Evolutionary conservation across 73 alveolate species (phyloP), one percentile per base, ranked within the genome.

Genomic region (Uronychia binucleata): DNA sequence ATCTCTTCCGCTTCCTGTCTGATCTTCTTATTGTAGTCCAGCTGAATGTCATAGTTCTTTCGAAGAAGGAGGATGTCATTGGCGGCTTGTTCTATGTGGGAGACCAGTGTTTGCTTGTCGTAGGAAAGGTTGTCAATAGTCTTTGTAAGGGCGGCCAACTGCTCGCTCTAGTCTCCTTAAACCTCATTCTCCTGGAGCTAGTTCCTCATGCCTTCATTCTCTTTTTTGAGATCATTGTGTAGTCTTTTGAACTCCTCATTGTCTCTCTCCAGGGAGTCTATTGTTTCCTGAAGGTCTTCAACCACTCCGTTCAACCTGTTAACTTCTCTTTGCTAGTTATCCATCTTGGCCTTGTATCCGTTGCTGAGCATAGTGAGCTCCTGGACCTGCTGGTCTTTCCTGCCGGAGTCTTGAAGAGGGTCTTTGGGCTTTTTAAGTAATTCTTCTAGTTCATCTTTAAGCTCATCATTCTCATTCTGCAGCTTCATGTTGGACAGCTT

Each of bases 391-490:
- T 46, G 19, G 19, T 46, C 67, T 46, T 46, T 46, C 67, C 19
- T 46, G n/a, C 67, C 19, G 5, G 67, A 46, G 19, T 46, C 67
- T n/a, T n/a, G n/a, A n/a, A n/a, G n/a, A n/a, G n/a, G n/a, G n/a
- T n/a, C n/a, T n/a, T n/a, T n/a, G n/a, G n/a, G n/a, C n/a, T n/a
- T n/a, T n/a, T n/a, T n/a, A n/a, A n/a, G n/a, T n/a, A n/a, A n/a
- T n/a, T n/a, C n/a, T n/a, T n/a, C n/a, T n/a, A n/a, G n/a, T n/a
- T n/a, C n/a, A n/a, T n/a, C n/a, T n/a, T 30, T 75, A 8, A 75
- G 35, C 8, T 75, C 81, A 1, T 26, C n/a, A 27, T 75, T 75
- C 58, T 75, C 81, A 75, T 75, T 75, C 58, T 26, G n/a, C 29
- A 75, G 30, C 27, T 75, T 75, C 27, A 28, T 5, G 27, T 75